Evolutionary conservation across 768 basidiomycete genomes (phyloP), one percentile per base, ranked within the genome.

Genomic region (Russula brevipes): DNA sequence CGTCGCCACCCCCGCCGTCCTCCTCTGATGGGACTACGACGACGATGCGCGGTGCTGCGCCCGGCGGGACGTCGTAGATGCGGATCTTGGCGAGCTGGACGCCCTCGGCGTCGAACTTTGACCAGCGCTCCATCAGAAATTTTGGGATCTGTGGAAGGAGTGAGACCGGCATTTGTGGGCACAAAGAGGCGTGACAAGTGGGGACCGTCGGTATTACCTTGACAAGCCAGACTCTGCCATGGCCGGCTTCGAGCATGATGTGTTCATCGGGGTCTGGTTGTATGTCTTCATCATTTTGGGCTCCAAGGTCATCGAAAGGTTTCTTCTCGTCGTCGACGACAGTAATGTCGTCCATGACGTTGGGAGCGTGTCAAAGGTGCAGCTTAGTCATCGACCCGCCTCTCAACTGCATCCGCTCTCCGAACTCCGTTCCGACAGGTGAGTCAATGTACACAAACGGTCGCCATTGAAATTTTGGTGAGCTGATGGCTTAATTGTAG

Each of bases 111-210:
- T 85, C 78, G 46, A 92, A 81, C 36, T 83, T 76, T n/a, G 85
- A 76, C 94, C 94, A 98, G 39, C 87, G 81, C 67, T 92, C 87
- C 79, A 94, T 83, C 57, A 97, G 77, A 72, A 88, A 89, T 71
- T 88, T 88, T 0, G 94, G 94, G 49, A 96, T 85, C 91, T 93
- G 36, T 93, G 36, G 24, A 24, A 5, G 14, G 38, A 9, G n/a
- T 31, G 54, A 24, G 41, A 14, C 16, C 41, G 14, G 42, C 8
- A 17, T 17, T 17, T 17, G 44, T 2, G 54, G 19, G 59, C 46
- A n/a, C 30, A 45, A 11, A 46, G n/a, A 53, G 44, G 50, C 0
- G 4, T 11, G 8, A 39, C 19, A 35, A 35, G 24, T 55, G 46
- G 49, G 49, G 67, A 56, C 60, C n/a, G 51, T n/a, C 36, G 46